Base-by-base conservation (phyloP, 2,329 filamentous ascomycete species). In the Sphaerulina vaccinii region DNA sequence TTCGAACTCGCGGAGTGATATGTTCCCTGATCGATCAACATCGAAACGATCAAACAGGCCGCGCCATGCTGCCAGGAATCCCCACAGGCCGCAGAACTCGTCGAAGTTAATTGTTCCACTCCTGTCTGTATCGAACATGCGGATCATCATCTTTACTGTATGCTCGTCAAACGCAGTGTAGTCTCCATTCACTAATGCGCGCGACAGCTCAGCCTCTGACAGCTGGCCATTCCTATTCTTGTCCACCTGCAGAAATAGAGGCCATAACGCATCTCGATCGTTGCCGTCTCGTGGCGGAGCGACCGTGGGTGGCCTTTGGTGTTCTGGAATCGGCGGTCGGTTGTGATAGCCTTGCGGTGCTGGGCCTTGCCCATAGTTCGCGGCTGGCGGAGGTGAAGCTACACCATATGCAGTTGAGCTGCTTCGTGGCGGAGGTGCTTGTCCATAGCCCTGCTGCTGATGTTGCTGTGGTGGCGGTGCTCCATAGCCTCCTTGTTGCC, bases 71-170 rank as follows among this genome's bases (percentile, higher is more conserved):
- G 90, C 89, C 33, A 99, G 80, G 73, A 97, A 99, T 15, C 88
- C 89, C 93, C 93, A 99, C 18, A 99, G 79, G 15, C 90, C 92
- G 68, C 91, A 95, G 71, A 99, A 99, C 72, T 97, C 93, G 59
- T 93, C 86, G 70, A 96, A 97, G 55, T 87, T 90, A 69, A 99
- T 95, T 11, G 87, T 88, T 45, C 91, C 90, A 56, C 82, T 87
- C 62, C 88, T 86, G 73, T 96, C 88, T 52, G 87, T 88, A 74
- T 97, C 92, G 73, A 99, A 99, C 93, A 99, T 97, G 68, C 91
- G 87, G 62, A 99, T 96, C 91, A 99, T 96, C 89, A 97, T 96
- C 66, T 87, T 87, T 59, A 97, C 91, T 1, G 93, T 99, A 64
- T 96, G 88, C 3, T 85, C 80, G 71, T 99, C 91, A 70, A 99